phyloP scores from a whole-genome alignment of 2,329 filamentous ascomycete genomes.

The Ambrosiella cleistominuta region DNA sequence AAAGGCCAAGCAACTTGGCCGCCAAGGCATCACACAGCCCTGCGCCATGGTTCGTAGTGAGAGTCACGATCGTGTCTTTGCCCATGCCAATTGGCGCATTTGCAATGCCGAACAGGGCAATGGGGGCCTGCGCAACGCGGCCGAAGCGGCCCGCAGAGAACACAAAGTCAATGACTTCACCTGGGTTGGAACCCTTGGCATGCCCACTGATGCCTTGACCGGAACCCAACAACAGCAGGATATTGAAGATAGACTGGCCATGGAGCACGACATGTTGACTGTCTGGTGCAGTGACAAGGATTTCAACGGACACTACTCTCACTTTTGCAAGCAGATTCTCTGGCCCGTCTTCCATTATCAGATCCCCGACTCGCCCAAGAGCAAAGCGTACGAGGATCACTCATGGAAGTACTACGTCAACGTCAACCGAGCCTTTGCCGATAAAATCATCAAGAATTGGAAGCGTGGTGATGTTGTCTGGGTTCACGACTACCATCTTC shows the following conservation, averaged over 20 bases:
- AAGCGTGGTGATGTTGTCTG: constrained; percentile 86
- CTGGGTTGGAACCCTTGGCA: constrained; percentile 87
- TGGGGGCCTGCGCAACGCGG: constrained; percentile 75
- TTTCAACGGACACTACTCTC: constrained; percentile 83
- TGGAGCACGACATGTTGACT: constrained; percentile 64
- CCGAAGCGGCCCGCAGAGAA: constrained; percentile 56
- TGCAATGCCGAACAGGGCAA: constrained; percentile 82
- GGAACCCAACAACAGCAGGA: constrained; percentile 59
- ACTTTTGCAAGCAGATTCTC: constrained; percentile 94
- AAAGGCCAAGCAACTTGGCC: constrained; percentile 35
- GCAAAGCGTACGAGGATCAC: constrained; percentile 94
- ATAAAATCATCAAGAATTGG: constrained; percentile 79
- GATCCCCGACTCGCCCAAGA: constrained; percentile 93
- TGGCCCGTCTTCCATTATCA: constrained; percentile 98
- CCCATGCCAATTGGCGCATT: constrained; percentile 65
- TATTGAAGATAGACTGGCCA: constrained; percentile 65
- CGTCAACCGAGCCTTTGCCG: constrained; percentile 82
- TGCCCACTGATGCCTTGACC: constrained; percentile 75
- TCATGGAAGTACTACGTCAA: constrained; percentile 91
- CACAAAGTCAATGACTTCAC: constrained; percentile 56
- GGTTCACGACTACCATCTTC: constrained; percentile 89
- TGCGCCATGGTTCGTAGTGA: constrained; percentile 35
- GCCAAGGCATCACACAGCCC: constrained; percentile 40
- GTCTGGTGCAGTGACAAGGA: constrained; percentile 83
- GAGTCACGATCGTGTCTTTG: constrained; percentile 53